Evolutionary conservation across 345 rosid species (phyloP), one percentile per base, ranked within the genome.

Genomic region (Citrus sp.): DNA sequence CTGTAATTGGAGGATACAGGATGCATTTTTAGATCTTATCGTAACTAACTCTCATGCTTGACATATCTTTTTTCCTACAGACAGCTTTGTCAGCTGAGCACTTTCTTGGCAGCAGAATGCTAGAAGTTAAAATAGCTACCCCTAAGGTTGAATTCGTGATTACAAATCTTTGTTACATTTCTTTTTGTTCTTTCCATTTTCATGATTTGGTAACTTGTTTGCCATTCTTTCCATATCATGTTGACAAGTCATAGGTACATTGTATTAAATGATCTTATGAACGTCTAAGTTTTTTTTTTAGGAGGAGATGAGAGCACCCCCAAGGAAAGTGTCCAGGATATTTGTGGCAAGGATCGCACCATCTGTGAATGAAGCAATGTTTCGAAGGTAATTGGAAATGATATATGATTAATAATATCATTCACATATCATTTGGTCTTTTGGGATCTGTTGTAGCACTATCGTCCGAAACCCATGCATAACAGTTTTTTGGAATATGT

Each of bases 261-360:
- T 34, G 54, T 19, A n/a, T 40, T 7, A 4, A 60, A 67, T 32
- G 32, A 30, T 24, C 68, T 55, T 67, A 3, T 46, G 22, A 22
- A 34, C 54, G 35, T 63, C 75, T 61, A 32, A 65, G 59, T 74
- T 66, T 78, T 75, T 56, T 74, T 85, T 80, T 18, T 86, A 96
- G 99, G 99, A 96, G 88, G 99, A 96, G 85, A 94, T 96, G 99
- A 92, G 94, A 87, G 88, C 91, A 68, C 94, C 97, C 74, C 75
- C 89, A 25, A 94, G 90, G 82, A 96, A 94, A 73, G 97, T 81
- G 3, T 90, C 95, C 22, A 91, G 99, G 85, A 92, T 96, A 83
- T 96, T 96, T 77, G 98, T 96, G 71, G 99, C 99, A 55, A 88
- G 97, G 87, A 94, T 96, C 51, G 89, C 94, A 68, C 88, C 90